phyloP scores from a whole-genome alignment of 2,329 filamentous ascomycete species.

The Phaeosphaeriaceae sp. region DNA sequence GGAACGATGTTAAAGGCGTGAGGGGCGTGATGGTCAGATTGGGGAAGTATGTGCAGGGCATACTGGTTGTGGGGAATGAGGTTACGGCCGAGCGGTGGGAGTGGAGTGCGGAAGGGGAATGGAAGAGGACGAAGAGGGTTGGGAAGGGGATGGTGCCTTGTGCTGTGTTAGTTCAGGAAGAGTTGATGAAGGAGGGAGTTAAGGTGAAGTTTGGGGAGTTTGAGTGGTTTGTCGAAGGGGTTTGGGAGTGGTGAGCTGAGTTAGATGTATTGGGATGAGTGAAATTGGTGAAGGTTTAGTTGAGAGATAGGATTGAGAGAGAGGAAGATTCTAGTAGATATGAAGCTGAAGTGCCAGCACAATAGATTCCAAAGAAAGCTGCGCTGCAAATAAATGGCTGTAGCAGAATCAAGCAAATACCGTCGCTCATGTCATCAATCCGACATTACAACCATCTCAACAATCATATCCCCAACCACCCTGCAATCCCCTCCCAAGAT shows the following conservation, averaged over 20 bases:
- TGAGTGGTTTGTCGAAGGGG: slow-evolving; percentile 51
- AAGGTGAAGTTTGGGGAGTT: slow-evolving; percentile 41
- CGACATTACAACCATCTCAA: too few relatives aligned
- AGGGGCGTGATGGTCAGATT: slow-evolving; percentile 63
- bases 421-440: too few relatives aligned
- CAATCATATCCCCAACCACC: slow-evolving; percentile 47
- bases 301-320: not conserved
- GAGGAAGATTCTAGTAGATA: not conserved
- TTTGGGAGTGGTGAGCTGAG: slow-evolving; percentile 29
- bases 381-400: not conserved
- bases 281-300: too few relatives aligned
- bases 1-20: slow-evolving; percentile 40
- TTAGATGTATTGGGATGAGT: too few relatives aligned
- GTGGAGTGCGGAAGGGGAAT: slow-evolving; percentile 39
- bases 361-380: not conserved
- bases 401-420: not conserved
- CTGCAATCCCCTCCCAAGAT: slow-evolving; percentile 26
- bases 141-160: slow-evolving; percentile 52
- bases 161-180: slow-evolving; percentile 36
- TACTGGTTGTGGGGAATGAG: slow-evolving; percentile 56
- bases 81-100: slow-evolving; percentile 65
- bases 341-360: not conserved
- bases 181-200: slow-evolving; percentile 33
- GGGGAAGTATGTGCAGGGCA: slow-evolving; percentile 63
- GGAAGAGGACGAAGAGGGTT: slow-evolving; percentile 48